Evolutionary conservation across 805 yeast genomes (phyloP).

Genomic region (Ogataea zsoltii): DNA sequence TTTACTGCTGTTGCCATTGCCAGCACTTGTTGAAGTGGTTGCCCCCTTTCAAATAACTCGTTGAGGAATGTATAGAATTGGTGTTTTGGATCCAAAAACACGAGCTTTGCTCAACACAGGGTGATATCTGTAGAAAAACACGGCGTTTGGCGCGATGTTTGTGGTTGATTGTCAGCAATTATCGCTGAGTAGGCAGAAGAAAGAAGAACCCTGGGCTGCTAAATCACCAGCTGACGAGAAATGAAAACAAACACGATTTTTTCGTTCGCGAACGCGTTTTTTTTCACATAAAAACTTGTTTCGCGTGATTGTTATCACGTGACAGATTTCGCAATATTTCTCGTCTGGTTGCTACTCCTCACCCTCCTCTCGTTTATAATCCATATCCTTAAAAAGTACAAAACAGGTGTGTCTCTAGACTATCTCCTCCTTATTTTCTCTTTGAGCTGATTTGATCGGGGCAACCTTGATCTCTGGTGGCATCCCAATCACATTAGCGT

Average conservation of each 20-base stretch:
- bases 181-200: not conserved
- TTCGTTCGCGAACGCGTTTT: slow-evolving; percentile 4
- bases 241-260: slow-evolving; percentile 5
- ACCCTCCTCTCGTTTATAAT: no score
- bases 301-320: not conserved
- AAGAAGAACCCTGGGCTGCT: not conserved
- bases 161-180: no score
- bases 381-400: no score
- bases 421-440: slow-evolving; percentile 2
- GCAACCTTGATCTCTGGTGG: not conserved
- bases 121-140: no score
- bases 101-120: no score
- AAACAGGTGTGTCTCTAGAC: no score
- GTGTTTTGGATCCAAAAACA: no score
- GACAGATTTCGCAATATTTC: no score
- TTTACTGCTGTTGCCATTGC: slow-evolving; percentile 13
- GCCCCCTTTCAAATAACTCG: not conserved
- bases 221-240: not conserved
- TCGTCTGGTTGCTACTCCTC: no score
- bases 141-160: no score
- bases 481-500: not conserved
- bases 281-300: not conserved
- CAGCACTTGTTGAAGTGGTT: not conserved
- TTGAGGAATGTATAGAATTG: not conserved
- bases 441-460: not conserved